Conservation (phyloP, 75 land plant genomes). For the Cupressus sempervirens region DNA sequence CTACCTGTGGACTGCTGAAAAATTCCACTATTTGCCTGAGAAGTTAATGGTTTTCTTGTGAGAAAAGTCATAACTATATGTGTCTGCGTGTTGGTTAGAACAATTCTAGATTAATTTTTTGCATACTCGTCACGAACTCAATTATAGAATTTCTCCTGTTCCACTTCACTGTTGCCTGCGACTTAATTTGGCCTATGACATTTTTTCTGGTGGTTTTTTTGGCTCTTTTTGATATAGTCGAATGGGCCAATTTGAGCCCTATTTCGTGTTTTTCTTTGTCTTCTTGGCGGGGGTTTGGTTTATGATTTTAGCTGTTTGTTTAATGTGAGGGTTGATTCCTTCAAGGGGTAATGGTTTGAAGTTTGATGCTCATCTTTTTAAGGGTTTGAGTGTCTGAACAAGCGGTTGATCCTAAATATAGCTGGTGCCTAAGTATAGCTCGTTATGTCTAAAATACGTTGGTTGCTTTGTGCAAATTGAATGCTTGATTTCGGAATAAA, state of each 20-base stretch:
- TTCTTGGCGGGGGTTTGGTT: background rate
- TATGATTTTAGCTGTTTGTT: background rate
- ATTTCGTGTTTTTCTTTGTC: background rate
- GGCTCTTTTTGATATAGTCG: background rate
- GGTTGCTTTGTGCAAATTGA: background rate
- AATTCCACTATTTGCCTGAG: too few relatives aligned
- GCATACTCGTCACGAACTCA: too few relatives aligned
- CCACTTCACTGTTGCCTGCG: background rate
- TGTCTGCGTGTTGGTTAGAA: too few relatives aligned
- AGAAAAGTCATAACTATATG: too few relatives aligned
- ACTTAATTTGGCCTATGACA: background rate
- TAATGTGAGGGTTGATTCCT: background rate
- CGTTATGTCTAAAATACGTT: background rate
- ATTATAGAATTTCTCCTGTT: background rate
- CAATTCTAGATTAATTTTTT: too few relatives aligned
- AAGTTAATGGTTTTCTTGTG: too few relatives aligned
- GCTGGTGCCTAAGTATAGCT: too few relatives aligned
- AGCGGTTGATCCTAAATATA: background rate
- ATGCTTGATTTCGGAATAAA: background rate
- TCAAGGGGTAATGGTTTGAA: background rate
- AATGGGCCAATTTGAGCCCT: background rate
- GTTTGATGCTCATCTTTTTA: background rate
- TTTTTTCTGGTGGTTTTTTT: background rate
- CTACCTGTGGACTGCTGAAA: too few relatives aligned
- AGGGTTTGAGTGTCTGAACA: background rate